phyloP scores from a whole-genome alignment of 805 yeast species.

The Maudiozyma pseudohumilis region DNA sequence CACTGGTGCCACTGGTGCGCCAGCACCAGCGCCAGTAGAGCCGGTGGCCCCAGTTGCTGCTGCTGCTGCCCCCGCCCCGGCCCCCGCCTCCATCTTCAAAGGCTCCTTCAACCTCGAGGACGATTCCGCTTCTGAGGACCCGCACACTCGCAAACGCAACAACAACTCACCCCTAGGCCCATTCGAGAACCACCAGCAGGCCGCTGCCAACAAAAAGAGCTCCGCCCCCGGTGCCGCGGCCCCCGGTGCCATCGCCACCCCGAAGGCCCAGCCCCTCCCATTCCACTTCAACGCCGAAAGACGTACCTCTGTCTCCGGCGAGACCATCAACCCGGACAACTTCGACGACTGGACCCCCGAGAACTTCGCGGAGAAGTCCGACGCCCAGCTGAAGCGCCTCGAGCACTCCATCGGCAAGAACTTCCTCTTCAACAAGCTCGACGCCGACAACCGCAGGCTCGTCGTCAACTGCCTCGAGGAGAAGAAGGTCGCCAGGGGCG shows the following conservation, averaged over 20 bases:
- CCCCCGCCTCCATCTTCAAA: no score
- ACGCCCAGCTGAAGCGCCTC: constrained; percentile 57
- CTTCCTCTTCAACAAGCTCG: constrained; percentile 77
- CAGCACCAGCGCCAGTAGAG: no score
- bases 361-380: constrained; percentile 41
- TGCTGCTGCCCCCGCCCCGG: no score
- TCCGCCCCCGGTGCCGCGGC: neutral
- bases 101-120: constrained; percentile 3
- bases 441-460: constrained; percentile 62
- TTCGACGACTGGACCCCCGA: constrained; percentile 73
- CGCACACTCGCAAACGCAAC: constrained; percentile 3
- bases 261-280: constrained; percentile 4
- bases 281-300: constrained; percentile 63
- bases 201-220: neutral
- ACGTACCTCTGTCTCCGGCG: constrained; percentile 87
- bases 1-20: neutral
- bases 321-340: constrained; percentile 67
- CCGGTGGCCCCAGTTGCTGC: no score
- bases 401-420: constrained; percentile 66
- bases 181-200: constrained; percentile 1
- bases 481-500: constrained; percentile 47
- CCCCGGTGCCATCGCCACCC: neutral
- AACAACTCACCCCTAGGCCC: constrained; percentile 2
- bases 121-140: neutral
- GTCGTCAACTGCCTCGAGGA: constrained; percentile 80